Percentiles rank a stretch among this genome's conserved stretches.
Evolutionary conservation across 257 asterid species (phyloP).

Genomic region (Solanum etuberosum): DNA sequence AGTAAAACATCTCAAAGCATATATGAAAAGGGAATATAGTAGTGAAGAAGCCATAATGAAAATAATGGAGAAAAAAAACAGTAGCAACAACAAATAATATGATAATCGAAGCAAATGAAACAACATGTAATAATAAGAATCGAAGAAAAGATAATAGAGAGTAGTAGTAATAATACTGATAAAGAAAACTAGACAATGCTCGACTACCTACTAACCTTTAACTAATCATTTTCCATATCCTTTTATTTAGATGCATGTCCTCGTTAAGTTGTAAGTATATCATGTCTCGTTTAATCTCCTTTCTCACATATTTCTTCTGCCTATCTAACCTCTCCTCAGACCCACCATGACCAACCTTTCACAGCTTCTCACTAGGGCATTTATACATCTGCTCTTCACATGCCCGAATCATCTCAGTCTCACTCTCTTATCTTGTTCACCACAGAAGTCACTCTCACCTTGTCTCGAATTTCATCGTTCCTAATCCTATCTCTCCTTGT

Average conservation of each 20-base stretch:
- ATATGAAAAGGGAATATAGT: background rate
- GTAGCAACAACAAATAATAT: background rate
- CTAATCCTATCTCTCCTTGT: background rate
- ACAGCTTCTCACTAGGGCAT: background rate
- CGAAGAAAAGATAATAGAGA: background rate
- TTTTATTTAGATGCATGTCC: background rate
- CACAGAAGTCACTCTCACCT: background rate
- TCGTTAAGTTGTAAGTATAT: background rate
- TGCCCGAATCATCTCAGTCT: background rate
- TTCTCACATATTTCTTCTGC: background rate
- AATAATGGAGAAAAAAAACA: background rate
- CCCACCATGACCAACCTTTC: background rate
- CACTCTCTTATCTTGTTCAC: background rate
- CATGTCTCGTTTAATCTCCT: background rate
- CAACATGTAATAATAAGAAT: background rate
- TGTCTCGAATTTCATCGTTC: background rate
- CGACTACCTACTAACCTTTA: background rate
- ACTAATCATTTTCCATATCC: background rate
- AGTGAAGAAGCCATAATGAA: background rate
- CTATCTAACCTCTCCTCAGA: background rate
- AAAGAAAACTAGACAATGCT: background rate
- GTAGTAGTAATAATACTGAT: background rate
- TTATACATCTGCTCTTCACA: background rate
- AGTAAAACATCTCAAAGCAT: background rate
- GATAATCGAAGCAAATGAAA: background rate